Evolutionary conservation across 1,284 basidiomycete genomes (phyloP), one percentile per base, ranked within the genome.

Genomic region (Cryptococcus hybrid): DNA sequence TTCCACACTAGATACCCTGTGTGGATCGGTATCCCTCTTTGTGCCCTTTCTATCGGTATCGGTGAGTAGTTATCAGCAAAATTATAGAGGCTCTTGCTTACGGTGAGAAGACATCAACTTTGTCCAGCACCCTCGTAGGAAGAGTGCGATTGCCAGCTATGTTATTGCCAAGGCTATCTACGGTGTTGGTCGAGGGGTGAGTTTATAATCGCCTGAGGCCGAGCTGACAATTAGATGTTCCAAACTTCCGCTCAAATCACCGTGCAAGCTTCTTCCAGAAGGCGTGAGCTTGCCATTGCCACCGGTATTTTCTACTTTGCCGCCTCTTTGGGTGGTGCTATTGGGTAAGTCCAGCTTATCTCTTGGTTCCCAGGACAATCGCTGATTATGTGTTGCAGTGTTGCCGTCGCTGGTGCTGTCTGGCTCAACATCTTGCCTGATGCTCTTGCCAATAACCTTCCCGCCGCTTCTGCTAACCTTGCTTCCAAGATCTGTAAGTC

Each of bases 251-350:
- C 24, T 24, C 24, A 24, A 24, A 24, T 24, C 24, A 24, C 24
- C 24, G 24, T 24, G 24, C 24, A 24, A 24, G 24, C 24, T 24
- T 24, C 24, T 24, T 24, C 24, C 24, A 24, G 24, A 24, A 24
- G 24, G 24, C 24, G 24, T 24, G 24, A 61, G n/a, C 38, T 61
- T 13, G 56, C 56, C 6, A 55, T 61, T 45, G 60, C 60, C 5
- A 61, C 60, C 12, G 60, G 60, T 43, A 61, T 61, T 51, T 61
- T 58, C 54, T 61, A 61, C 53, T 56, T 58, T 47, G 60, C 60
- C 54, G 58, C 58, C 56, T 61, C 60, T 13, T 43, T 58, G 4
- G 60, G 60, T 13, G 60, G 60, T 24, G 60, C 60, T 24, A 48
- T 61, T 24, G 60, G 60, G 18, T 50, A 15, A 50, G 48, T 50